Conservation (phyloP, 2,329 filamentous ascomycete genomes). For the Xylariaceae sp. region DNA sequence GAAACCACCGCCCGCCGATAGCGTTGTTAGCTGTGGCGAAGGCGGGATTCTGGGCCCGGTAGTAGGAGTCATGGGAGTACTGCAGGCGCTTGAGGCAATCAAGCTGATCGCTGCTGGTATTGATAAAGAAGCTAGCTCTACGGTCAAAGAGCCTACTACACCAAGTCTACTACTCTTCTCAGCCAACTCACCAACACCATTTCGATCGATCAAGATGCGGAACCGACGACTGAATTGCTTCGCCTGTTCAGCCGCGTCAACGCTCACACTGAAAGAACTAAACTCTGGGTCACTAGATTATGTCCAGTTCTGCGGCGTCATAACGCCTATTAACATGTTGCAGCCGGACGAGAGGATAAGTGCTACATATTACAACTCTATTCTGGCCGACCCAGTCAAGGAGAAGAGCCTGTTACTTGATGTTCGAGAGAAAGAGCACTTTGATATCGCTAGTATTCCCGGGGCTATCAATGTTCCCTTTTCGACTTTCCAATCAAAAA, state of each 20-base stretch:
- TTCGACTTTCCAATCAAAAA: slow-evolving; percentile 54
- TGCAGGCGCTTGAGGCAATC: slow-evolving; percentile 89
- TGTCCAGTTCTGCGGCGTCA: slow-evolving; percentile 80
- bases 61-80: slow-evolving; percentile 89
- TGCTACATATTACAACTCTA: slow-evolving; percentile 62
- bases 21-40: slow-evolving; percentile 86
- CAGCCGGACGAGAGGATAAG: slow-evolving; percentile 71
- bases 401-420: slow-evolving; percentile 71
- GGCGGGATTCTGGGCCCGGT: slow-evolving; percentile 92
- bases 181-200: slow-evolving; percentile 54
- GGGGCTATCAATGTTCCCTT: slow-evolving; percentile 80
- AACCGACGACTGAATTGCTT: slow-evolving; percentile 73
- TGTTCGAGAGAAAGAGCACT: slow-evolving; percentile 84
- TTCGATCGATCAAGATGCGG: slow-evolving; percentile 78
- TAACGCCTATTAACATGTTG: slow-evolving; percentile 62
- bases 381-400: slow-evolving; percentile 23
- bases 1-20: slow-evolving; percentile 81
- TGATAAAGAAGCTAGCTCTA: slow-evolving; percentile 30
- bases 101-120: slow-evolving; percentile 70
- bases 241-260: slow-evolving; percentile 72
- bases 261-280: slow-evolving; percentile 69
- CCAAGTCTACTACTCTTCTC: slow-evolving; percentile 57
- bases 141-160: slow-evolving; percentile 31
- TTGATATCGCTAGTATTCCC: slow-evolving; percentile 76
- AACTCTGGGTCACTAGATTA: slow-evolving; percentile 77